Evolutionary conservation across 306 rosid genomes (phyloP), one percentile per base, ranked within the genome.

Genomic region (Vigna unguiculata): DNA sequence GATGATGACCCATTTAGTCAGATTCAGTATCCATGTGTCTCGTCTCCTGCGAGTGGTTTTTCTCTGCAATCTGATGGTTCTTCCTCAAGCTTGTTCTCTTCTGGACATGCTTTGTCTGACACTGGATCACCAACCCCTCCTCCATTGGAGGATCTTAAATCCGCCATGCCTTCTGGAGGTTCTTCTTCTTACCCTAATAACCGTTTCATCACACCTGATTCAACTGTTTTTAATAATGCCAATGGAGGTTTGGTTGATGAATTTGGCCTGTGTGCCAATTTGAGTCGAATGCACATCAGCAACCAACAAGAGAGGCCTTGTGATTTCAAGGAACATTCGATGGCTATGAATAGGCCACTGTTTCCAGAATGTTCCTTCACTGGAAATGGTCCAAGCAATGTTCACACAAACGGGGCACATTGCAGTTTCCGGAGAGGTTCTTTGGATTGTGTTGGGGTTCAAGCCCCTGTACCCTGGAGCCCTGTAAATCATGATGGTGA

Each of bases 41-140:
- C 90, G 17, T 87, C 89, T 55, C 89, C 93, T 68, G 86, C 72
- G 9, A 84, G 86, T 83, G 90, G 80, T 16, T 84, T 82, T 62
- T 86, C 89, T 60, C 61, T 87, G 19, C 82, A 69, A 74, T 87
- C 89, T 59, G 85, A 83, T 71, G 91, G 89, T 41, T 85, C 91
- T 66, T 89, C 89, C 3, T 87, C 91, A 2, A 85, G 89, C 83
- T 65, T 85, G 70, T 83, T 85, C 82, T 87, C 88, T n/a, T 47
- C 52, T 69, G 86, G 80, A 17, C 67, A 84, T 86, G 55, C 88
- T 9, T 61, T 77, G 6, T 75, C 91, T 76, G 90, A 86, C 65
- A 83, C 72, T 61, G 89, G 86, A 81, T 83, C 93, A 70, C 91
- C 93, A 55, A 87, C 81, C 58, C 84, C 90, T 6, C 77, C 87